phyloP scores from a whole-genome alignment of 805 yeast genomes.

The Diddensiella transvaalensis region DNA sequence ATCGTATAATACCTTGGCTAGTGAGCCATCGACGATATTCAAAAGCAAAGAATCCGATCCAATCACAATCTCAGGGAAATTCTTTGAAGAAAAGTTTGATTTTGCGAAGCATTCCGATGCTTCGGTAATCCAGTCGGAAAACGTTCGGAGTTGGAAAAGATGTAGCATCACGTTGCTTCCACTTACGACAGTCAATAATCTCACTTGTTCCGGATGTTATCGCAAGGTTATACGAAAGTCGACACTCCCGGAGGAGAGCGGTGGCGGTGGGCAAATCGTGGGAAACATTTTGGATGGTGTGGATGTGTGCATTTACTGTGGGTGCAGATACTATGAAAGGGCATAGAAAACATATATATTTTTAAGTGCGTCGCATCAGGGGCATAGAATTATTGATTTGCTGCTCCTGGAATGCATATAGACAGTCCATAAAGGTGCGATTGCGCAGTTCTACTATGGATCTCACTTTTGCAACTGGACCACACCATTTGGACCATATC shows the following conservation, averaged over 20 bases:
- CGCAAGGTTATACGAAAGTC: slow-evolving; percentile 18
- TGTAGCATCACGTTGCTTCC: slow-evolving; percentile 37
- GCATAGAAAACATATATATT: neutral
- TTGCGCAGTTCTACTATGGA: neutral
- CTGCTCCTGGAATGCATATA: neutral
- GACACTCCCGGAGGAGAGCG: slow-evolving; percentile 6
- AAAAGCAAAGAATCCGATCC: neutral
- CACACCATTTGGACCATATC: neutral
- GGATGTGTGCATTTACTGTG: slow-evolving; percentile 30
- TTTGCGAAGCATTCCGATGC: slow-evolving; percentile 7
- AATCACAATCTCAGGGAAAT: slow-evolving; percentile 19
- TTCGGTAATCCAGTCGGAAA: neutral
- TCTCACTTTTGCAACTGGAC: neutral
- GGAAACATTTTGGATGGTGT: slow-evolving; percentile 22
- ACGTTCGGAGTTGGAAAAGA: slow-evolving; percentile 33
- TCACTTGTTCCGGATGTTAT: slow-evolving; percentile 30
- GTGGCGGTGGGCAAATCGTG: slow-evolving; percentile 12
- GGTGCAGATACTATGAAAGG: slow-evolving; percentile 22
- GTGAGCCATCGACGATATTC: neutral
- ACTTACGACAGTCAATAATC: slow-evolving; percentile 24
- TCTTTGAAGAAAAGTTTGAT: slow-evolving; percentile 23
- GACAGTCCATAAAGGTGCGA: neutral
- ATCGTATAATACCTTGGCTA: slow-evolving; percentile 10
- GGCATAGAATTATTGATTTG: neutral
- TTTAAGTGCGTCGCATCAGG: neutral